phyloP scores from a whole-genome alignment of 2,329 filamentous ascomycete genomes.

The Aspergillus felis region DNA sequence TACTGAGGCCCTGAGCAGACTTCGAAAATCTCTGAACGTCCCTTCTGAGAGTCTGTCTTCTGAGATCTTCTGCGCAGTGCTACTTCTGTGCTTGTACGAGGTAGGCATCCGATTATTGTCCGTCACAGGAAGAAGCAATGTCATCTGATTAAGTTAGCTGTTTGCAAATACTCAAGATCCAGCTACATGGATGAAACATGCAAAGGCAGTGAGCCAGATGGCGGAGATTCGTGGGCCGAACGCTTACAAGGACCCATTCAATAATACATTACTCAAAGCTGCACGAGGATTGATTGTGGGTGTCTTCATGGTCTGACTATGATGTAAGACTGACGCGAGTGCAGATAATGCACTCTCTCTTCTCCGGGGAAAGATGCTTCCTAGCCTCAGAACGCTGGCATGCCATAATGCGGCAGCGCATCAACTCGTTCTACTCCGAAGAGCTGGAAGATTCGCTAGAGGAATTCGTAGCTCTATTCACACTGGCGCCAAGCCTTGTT shows the following conservation, averaged over 20 bases:
- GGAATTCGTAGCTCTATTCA: slow-evolving; percentile 25
- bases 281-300: slow-evolving; percentile 25
- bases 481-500: slow-evolving; percentile 22
- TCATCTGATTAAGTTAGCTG: slow-evolving; percentile 15
- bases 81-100: slow-evolving; percentile 29
- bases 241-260: slow-evolving; percentile 19
- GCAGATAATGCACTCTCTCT: slow-evolving; percentile 29
- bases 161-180: slow-evolving; percentile 23
- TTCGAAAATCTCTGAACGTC: slow-evolving; percentile 18
- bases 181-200: slow-evolving; percentile 29
- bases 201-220: slow-evolving; percentile 23
- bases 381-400: slow-evolving; percentile 24
- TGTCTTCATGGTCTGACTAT: neutral
- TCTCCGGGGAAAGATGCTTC: slow-evolving; percentile 25
- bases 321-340: neutral
- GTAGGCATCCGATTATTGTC: slow-evolving; percentile 9
- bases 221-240: slow-evolving; percentile 19
- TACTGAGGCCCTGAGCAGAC: slow-evolving; percentile 19
- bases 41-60: slow-evolving; percentile 20
- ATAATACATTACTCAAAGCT: slow-evolving; percentile 22
- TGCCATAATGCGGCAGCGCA: slow-evolving; percentile 21
- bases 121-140: neutral
- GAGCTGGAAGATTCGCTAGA: slow-evolving; percentile 21
- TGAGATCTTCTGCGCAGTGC: slow-evolving; percentile 25
- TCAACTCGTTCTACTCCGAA: slow-evolving; percentile 7